phyloP scores from a whole-genome alignment of 2,329 filamentous ascomycete genomes.

The Drechslerella dactyloides region DNA sequence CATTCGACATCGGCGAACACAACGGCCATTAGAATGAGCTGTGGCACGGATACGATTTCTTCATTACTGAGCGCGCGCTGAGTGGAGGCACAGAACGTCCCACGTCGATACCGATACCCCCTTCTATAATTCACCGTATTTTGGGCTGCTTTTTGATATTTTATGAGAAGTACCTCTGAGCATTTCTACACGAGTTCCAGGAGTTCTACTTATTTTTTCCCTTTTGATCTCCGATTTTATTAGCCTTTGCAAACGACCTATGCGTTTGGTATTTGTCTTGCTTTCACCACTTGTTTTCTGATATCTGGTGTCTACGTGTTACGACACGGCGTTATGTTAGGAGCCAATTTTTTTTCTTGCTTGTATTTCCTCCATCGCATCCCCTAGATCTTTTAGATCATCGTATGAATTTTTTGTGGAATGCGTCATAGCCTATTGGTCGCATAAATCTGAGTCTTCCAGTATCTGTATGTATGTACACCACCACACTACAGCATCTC shows the following conservation, averaged over 20 bases:
- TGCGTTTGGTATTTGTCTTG: background rate
- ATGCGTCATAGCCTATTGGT: background rate
- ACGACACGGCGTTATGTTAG: constrained; percentile 7
- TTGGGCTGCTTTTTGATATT: too few relatives aligned
- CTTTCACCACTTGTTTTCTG: background rate
- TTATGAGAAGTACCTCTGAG: background rate
- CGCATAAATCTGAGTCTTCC: too few relatives aligned
- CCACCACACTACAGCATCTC: background rate
- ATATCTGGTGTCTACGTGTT: constrained; percentile 7
- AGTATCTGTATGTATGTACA: background rate
- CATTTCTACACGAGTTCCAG: too few relatives aligned
- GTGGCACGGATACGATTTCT: background rate
- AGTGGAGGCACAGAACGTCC: too few relatives aligned
- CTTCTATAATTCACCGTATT: background rate
- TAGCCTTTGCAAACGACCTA: background rate
- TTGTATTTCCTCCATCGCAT: constrained; percentile 11
- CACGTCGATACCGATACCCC: background rate
- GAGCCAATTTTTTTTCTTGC: constrained; percentile 1
- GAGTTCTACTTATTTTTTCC: too few relatives aligned
- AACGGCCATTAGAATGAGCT: background rate
- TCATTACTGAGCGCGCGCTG: background rate
- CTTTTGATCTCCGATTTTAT: background rate
- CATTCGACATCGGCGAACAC: constrained; percentile 5
- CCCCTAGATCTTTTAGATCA: constrained; percentile 8
- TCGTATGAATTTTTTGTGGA: constrained; percentile 25